A percentile compares a stretch with the other conserved stretches of the same genome.
phyloP scores from a whole-genome alignment of 331 rosid species.

The Malus hybrid region DNA sequence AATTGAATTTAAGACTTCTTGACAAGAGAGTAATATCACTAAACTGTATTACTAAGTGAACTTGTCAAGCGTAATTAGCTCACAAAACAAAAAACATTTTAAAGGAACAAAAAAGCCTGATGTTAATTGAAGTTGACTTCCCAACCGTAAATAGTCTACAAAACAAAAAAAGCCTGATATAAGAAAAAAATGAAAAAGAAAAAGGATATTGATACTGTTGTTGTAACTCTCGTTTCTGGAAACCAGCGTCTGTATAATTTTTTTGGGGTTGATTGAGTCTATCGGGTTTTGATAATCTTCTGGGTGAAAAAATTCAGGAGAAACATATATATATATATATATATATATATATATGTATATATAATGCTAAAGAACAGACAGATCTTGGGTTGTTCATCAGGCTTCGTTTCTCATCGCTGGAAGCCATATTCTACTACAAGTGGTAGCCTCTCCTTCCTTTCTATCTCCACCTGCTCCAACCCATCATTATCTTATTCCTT shows the following conservation, averaged over 20 bases:
- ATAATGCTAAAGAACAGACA: slow-evolving; percentile 74
- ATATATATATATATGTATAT: neutral
- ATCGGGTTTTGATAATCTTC: neutral
- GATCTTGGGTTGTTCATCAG: slow-evolving; percentile 47
- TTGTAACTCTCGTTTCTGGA: neutral
- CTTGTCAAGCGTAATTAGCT: too few relatives aligned
- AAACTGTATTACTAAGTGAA: too few relatives aligned
- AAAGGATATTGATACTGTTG: neutral
- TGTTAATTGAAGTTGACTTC: too few relatives aligned
- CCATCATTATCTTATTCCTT: slow-evolving; percentile 18
- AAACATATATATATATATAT: too few relatives aligned
- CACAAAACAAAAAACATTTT: too few relatives aligned
- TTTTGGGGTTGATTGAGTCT: neutral
- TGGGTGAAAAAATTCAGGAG: neutral
- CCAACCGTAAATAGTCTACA: too few relatives aligned
- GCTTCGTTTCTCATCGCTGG: slow-evolving; percentile 39
- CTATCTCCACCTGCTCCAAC: slow-evolving; percentile 28
- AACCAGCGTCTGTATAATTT: neutral
- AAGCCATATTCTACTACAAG: slow-evolving; percentile 28
- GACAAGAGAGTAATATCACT: too few relatives aligned
- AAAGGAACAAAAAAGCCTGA: too few relatives aligned
- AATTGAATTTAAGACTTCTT: too few relatives aligned
- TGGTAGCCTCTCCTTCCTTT: slow-evolving; percentile 18
- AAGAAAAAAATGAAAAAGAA: neutral
- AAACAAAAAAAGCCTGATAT: too few relatives aligned